Base-by-base conservation (phyloP, 1,284 basidiomycete species). In the Puccinia novopanici region DNA sequence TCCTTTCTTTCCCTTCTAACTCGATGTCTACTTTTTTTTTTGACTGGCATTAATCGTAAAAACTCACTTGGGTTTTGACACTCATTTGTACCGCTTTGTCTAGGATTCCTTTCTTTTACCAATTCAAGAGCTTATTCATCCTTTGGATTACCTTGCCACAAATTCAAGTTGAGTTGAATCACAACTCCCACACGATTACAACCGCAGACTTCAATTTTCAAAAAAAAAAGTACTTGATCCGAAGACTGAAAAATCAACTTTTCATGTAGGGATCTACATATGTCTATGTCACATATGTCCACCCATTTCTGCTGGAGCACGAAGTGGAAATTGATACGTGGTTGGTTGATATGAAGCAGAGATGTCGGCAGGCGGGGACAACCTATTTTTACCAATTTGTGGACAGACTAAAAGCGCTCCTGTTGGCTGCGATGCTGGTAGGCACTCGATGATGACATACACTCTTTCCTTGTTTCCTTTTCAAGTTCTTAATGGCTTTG, bases 161-260 rank as follows among this genome's bases (percentile, higher is more conserved):
- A 68, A 80, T 80, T 27, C 79, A 80, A 68, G 75, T 77, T 50
- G 42, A 50, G 45, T 50, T 27, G 30, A 37, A 42, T 15, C 30
- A 27, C 54, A 59, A n/a, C 34, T n/a, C n/a, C n/a, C n/a, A n/a
- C n/a, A n/a, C n/a, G n/a, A n/a, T n/a, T n/a, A n/a, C n/a, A n/a
- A n/a, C n/a, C n/a, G n/a, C n/a, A n/a, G n/a, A n/a, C n/a, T n/a
- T n/a, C n/a, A n/a, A n/a, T n/a, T n/a, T n/a, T n/a, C n/a, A 65
- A 50, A 9, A 91, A 89, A 5, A 90, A 89, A 0, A 91, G 89
- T 71, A 92, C 91, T 67, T 89, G 89, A 81, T 89, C 88, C 59
- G 82, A 82, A 40, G 82, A 81, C 12, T 34, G 24, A 24, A n/a
- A 24, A 34, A 37, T 42, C 30, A n/a, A 40, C 61, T 63, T 63